Base-by-base conservation (phyloP, 768 basidiomycete species). In the Termitomyces sp. region DNA sequence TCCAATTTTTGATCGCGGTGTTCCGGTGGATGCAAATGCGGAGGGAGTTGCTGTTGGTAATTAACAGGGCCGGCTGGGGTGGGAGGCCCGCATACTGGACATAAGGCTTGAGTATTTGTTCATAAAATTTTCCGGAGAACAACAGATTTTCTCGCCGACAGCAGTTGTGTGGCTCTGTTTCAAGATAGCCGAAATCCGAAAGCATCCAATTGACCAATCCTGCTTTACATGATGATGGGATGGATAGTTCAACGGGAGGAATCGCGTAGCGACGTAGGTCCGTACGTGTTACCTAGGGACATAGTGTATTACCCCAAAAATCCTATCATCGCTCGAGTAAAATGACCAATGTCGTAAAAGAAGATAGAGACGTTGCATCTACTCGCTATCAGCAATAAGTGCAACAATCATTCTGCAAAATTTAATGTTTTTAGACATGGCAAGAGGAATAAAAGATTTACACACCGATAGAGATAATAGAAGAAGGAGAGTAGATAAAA, bases 401-500 rank as follows among this genome's bases (percentile, higher is more conserved):
- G 91, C 90, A 36, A 91, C 86, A 67, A 93, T 93, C 91, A 93
- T 92, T 67, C 90, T 92, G 60, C 22, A 45, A 48, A 16, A 27
- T 16, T 7, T 30, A 7, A 16, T 22, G 55, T 63, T 41, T 18
- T 42, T 22, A 67, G 41, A 15, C 54, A 51, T 33, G 37, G 1
- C 31, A 54, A 5, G 53, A 27, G 24, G 13, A 7, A 13, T 7
- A 15, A 9, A 12, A 24, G 20, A 46, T 42, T 7, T 16, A 77
- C 91, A 58, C 64, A 92, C 92, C 90, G 81, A 69, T 94, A 94
- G 65, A 94, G 85, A 68, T 94, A 94, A 73, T 91, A 93, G 80
- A 93, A 93, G 80, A 92, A 93, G 57, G 91, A 93, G 58, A 94
- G 79, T 63, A 94, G 85, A 71, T 93, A 95, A 75, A 94, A 94